Evolutionary conservation across 1,139 yeast genomes (phyloP).

Genomic region (Taiozyma sp.): DNA sequence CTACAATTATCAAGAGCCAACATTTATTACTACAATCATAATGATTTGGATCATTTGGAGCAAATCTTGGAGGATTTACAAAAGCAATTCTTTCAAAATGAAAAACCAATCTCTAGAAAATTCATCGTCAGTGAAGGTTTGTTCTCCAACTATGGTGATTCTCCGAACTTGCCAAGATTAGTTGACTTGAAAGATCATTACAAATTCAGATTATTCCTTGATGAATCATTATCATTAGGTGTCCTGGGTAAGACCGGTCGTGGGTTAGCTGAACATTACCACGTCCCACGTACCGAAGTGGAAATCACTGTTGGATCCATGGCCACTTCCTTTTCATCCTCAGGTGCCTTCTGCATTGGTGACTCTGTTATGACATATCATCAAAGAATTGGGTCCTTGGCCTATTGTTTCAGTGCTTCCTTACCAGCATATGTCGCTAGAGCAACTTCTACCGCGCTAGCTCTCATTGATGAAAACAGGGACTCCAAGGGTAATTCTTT

Average conservation of each 20-base stretch:
- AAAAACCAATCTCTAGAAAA: constrained; percentile 64
- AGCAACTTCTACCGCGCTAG: constrained; percentile 59
- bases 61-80: constrained; percentile 56
- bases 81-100: constrained; percentile 54
- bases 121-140: constrained; percentile 89
- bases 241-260: constrained; percentile 80
- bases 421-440: constrained; percentile 88
- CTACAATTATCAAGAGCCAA: constrained; percentile 81
- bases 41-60: constrained; percentile 80
- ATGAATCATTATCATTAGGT: constrained; percentile 85
- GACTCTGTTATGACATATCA: constrained; percentile 79
- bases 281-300: constrained; percentile 58
- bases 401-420: constrained; percentile 92
- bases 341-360: constrained; percentile 96
- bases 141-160: constrained; percentile 77
- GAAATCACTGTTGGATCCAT: constrained; percentile 86
- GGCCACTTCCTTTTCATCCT: constrained; percentile 78
- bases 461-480: constrained; percentile 32
- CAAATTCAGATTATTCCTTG: constrained; percentile 82
- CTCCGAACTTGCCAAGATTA: constrained; percentile 64
- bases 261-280: constrained; percentile 69
- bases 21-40: constrained; percentile 79
- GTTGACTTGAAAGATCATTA: constrained; percentile 72
- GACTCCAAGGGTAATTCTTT: constrained; percentile 26
- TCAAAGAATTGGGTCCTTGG: constrained; percentile 85